Conservation (phyloP, 2,329 filamentous ascomycete genomes). For the Ascochyta clinopodiicola region DNA sequence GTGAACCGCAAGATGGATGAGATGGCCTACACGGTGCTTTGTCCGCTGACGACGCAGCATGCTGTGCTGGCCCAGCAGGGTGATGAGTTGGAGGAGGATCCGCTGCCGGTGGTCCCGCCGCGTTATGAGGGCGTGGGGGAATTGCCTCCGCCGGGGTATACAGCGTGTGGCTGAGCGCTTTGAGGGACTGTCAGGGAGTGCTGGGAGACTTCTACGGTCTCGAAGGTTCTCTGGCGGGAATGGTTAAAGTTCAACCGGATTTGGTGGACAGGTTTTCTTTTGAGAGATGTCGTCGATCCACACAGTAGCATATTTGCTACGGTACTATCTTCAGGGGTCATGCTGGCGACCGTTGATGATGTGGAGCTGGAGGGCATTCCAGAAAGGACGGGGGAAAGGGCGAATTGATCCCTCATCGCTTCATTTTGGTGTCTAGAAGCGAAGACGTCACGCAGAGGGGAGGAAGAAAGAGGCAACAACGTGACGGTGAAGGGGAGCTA, state of each 20-base stretch:
- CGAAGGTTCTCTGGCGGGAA: background rate
- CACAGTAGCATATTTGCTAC: background rate
- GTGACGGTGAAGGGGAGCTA: background rate
- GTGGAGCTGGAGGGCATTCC: background rate
- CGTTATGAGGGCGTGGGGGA: conserved; percentile 13
- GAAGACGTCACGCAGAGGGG: no score
- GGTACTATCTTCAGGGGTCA: background rate
- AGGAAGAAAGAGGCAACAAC: no score
- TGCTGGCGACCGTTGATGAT: conserved; percentile 4
- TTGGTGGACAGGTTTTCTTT: background rate
- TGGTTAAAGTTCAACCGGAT: conserved; percentile 2
- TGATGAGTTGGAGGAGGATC: background rate
- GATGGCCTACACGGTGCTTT: conserved; percentile 17
- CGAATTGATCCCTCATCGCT: background rate
- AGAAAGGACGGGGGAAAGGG: background rate
- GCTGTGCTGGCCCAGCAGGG: background rate
- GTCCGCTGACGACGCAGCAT: conserved; percentile 2
- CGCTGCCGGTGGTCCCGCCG: conserved; percentile 1
- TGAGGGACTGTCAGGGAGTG: background rate
- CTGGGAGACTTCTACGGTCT: background rate
- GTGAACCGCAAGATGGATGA: conserved; percentile 19
- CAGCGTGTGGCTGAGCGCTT: background rate
- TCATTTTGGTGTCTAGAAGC: background rate
- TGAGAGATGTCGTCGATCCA: background rate
- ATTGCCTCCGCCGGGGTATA: conserved; percentile 1